Evolutionary conservation across 805 yeast species (phyloP), one percentile per base, ranked within the genome.

Genomic region (Saccharomycopsis fermentans): DNA sequence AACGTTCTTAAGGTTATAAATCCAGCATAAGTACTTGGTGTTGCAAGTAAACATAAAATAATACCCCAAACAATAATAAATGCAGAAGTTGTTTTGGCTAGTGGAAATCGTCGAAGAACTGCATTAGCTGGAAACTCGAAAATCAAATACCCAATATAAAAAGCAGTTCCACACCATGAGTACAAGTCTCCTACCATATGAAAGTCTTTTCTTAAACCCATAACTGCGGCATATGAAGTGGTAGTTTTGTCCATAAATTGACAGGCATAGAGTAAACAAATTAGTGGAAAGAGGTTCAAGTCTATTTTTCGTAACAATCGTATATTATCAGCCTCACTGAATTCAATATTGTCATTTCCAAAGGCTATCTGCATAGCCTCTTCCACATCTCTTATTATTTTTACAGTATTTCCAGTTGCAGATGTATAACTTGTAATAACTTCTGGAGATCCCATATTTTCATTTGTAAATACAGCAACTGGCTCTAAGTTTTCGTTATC

Each of bases 81-180:
- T 1, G 53, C 59, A 12, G 64, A 52, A 29, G 69, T 62, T 8
- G 64, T 55, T 48, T 64, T 81, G 4, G 82, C 77, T 62, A 84
- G 74, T 1, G 84, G 86, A 57, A 81, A 77, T 57, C 73, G 73
- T 67, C 86, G 90, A 24, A 83, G 65, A 1, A 77, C 54, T 55
- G 70, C 65, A 6, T 74, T 68, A 2, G 78, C 75, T 2, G 83
- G 80, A 57, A 78, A 69, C 64, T 81, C 84, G 65, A 81, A 82
- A 11, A 71, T 72, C 55, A 86, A 68, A 66, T 84, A 86, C 1
- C 90, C 91, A 43, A 86, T 67, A 65, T 81, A 83, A 63, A 83
- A 83, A 11, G 81, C 76, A 1, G 85, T 74, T 17, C 84, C 80
- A n/a, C 77, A 69, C 83, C 86, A 80, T 54, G 80, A 68, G 64